Conservation (phyloP, 495 filamentous ascomycete species). For the Aspergillus sparsus region DNA sequence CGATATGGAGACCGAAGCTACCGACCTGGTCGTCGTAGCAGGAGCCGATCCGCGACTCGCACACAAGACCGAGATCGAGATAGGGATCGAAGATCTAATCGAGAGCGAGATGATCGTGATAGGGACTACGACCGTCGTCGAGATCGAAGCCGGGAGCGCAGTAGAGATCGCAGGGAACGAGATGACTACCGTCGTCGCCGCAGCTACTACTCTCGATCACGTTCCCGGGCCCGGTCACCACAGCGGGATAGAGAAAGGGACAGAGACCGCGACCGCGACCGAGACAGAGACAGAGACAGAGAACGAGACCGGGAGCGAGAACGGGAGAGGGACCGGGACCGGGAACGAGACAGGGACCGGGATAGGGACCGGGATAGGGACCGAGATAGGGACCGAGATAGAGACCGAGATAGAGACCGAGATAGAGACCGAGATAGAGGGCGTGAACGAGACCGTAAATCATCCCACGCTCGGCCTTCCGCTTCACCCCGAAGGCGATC, state of each 20-base stretch:
- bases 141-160: constrained; percentile 30
- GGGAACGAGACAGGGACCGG: constrained; percentile 17
- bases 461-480: constrained; percentile 25
- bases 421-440: constrained; percentile 14
- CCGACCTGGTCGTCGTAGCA: constrained; percentile 40
- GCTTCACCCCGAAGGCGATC: constrained; percentile 31
- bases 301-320: constrained; percentile 14
- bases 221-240: constrained; percentile 11
- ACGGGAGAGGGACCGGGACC: constrained; percentile 18
- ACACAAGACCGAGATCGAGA: constrained; percentile 37
- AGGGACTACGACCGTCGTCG: constrained; percentile 12
- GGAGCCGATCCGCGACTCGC: constrained; percentile 38
- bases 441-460: constrained; percentile 18
- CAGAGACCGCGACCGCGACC: constrained; percentile 9
- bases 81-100: constrained; percentile 32
- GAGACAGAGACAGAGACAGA: constrained; percentile 16
- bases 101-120: constrained; percentile 29
- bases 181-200: constrained; percentile 33
- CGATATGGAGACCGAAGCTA: constrained; percentile 40
- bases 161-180: constrained; percentile 25
- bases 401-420: constrained; percentile 20
- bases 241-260: constrained; percentile 19
- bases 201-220: constrained; percentile 23
- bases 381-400: constrained; percentile 20
- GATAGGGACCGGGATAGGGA: constrained; percentile 22